These are phyloP conservation scores for Cercophora sp. DNA, from an alignment of 495 filamentous ascomycete species.

Conservation along the genomic window DNA sequence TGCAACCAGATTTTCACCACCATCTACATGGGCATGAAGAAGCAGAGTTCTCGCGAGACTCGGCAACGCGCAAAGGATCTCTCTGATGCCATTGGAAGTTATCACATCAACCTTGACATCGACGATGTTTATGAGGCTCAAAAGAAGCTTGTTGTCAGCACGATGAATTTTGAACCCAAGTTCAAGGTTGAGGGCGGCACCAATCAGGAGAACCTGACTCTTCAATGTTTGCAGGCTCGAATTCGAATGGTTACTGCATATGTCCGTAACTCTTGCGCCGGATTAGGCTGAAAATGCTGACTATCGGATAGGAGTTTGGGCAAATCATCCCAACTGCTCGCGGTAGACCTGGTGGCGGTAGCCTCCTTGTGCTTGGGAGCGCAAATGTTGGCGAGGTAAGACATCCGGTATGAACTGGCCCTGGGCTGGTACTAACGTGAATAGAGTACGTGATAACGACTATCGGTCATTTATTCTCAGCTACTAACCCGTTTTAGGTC, in stretches of 20 bases:
- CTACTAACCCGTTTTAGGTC: too few species aligned
- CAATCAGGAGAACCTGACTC: conserved; percentile 44
- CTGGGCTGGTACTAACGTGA: too few species aligned
- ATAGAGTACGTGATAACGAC: too few species aligned
- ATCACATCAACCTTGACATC: conserved; percentile 75
- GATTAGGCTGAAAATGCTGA: neutral
- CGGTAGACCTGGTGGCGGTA: conserved; percentile 44
- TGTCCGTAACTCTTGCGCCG: neutral
- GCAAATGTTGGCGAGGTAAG: conserved; percentile 46
- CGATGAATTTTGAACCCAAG: conserved; percentile 40
- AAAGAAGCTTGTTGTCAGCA: conserved; percentile 29
- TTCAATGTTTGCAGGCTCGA: conserved; percentile 82
- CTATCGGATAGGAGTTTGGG: conserved; percentile 20
- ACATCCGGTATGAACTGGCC: too few species aligned
- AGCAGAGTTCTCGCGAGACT: conserved; percentile 68
- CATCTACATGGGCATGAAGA: conserved; percentile 74
- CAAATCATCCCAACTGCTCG: conserved; percentile 42
- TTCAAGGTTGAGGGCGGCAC: conserved; percentile 53
- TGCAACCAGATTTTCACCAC: conserved; percentile 66
- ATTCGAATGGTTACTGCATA: conserved; percentile 79
- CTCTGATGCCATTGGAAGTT: conserved; percentile 63
- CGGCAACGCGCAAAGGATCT: conserved; percentile 65
- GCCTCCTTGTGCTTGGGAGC: conserved; percentile 37
- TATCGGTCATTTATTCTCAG: too few species aligned
- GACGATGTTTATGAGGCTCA: conserved; percentile 53